These are phyloP conservation scores for Cercis canadensis DNA, from an alignment of 306 rosid genomes.

Conservation along the genomic window DNA sequence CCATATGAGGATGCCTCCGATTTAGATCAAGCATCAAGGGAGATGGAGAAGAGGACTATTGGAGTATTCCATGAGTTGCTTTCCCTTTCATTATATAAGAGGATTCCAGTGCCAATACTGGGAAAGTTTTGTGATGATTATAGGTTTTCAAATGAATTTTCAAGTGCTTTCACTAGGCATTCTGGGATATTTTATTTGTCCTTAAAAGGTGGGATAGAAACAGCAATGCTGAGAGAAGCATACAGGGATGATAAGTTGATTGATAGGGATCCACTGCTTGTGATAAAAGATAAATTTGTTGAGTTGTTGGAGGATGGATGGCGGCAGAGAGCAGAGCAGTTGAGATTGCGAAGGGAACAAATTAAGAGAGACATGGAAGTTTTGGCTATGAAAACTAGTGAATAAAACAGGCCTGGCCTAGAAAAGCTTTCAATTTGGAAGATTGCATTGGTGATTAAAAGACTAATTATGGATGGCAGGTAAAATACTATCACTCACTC, in stretches of 20 bases:
- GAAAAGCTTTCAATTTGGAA: constrained; percentile 34
- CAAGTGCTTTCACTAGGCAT: constrained; percentile 76
- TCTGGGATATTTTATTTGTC: constrained; percentile 87
- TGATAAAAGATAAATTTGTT: constrained; percentile 67
- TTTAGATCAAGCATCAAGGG: constrained; percentile 71
- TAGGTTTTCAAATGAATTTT: constrained; percentile 79
- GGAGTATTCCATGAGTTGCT: constrained; percentile 51
- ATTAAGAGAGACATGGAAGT: constrained; percentile 53
- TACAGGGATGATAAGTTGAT: constrained; percentile 61
- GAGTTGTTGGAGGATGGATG: constrained; percentile 90
- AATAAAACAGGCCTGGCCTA: background rate
- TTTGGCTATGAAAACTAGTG: constrained; percentile 43
- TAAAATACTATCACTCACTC: constrained; percentile 2
- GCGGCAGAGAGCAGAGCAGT: constrained; percentile 56
- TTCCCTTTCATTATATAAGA: constrained; percentile 70
- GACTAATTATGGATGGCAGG: constrained; percentile 24
- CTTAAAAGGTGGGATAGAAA: constrained; percentile 83
- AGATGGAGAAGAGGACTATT: constrained; percentile 63
- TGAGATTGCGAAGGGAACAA: constrained; percentile 54
- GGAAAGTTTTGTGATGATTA: constrained; percentile 82
- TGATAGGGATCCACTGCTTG: constrained; percentile 77
- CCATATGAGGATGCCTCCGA: constrained; percentile 70
- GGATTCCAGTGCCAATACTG: constrained; percentile 79
- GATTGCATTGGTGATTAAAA: constrained; percentile 8
- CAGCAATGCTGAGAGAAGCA: constrained; percentile 82